A percentile compares a stretch with the other conserved stretches of the same genome.
phyloP scores from a whole-genome alignment of 2,329 filamentous ascomycete genomes.

The Chaetomium sp. region DNA sequence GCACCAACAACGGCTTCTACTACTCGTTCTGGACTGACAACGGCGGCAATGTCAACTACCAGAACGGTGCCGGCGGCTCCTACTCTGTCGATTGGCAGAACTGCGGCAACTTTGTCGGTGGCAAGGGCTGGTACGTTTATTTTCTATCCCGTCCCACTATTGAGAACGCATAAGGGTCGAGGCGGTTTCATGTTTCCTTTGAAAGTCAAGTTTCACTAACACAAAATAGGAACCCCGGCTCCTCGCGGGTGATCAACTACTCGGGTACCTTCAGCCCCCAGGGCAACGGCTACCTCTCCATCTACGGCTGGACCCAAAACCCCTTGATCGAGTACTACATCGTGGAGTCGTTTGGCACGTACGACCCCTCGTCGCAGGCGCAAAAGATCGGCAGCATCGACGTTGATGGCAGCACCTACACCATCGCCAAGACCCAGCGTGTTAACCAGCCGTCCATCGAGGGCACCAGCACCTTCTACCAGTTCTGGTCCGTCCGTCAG shows the following conservation, averaged over 20 bases:
- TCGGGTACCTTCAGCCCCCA: conserved; percentile 25
- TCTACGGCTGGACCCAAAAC: conserved; percentile 31
- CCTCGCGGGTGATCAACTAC: conserved; percentile 23
- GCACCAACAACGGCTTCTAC: conserved; percentile 36
- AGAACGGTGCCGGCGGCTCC: conserved; percentile 34
- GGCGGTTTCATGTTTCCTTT: neutral
- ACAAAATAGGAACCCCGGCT: conserved; percentile 32
- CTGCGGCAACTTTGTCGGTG: conserved; percentile 47
- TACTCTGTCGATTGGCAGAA: conserved; percentile 39
- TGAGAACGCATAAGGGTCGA: too few species aligned
- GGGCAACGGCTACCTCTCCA: conserved; percentile 27
- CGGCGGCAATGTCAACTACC: conserved; percentile 34
- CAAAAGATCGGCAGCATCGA: conserved; percentile 27
- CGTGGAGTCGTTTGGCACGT: conserved; percentile 31
- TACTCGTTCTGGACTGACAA: conserved; percentile 42
- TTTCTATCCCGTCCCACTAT: too few species aligned
- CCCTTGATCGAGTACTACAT: conserved; percentile 26
- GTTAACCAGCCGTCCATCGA: conserved; percentile 38
- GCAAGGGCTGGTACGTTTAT: conserved; percentile 48
- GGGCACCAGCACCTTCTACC: conserved; percentile 41
- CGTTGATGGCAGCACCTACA: conserved; percentile 30
- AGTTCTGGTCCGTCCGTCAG: conserved; percentile 44
- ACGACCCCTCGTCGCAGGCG: conserved; percentile 34
- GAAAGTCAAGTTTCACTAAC: neutral
- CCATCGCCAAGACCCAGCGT: conserved; percentile 29